phyloP scores from a whole-genome alignment of 306 rosid genomes.

The Citrullus colocynthis region DNA sequence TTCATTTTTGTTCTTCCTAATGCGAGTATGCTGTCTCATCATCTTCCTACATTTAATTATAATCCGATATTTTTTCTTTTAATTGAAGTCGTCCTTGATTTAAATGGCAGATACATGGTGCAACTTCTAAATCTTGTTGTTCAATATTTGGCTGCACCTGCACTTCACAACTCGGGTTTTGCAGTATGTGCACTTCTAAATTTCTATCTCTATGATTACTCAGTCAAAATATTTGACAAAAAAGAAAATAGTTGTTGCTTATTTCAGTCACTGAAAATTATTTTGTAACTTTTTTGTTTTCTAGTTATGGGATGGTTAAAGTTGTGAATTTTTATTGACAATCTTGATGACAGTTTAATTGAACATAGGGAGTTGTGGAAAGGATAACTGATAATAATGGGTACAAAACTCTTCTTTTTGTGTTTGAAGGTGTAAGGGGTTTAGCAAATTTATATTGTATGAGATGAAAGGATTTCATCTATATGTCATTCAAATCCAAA shows the following conservation, averaged over 20 bases:
- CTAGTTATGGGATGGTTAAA: neutral
- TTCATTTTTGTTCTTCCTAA: conserved; percentile 10
- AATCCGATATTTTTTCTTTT: conserved; percentile 2
- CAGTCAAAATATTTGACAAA: neutral
- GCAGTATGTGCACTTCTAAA: conserved; percentile 49
- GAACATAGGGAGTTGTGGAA: neutral
- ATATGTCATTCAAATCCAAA: neutral
- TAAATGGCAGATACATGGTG: conserved; percentile 75
- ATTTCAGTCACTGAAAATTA: neutral
- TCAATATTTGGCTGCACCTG: conserved; percentile 85
- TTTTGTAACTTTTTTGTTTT: neutral
- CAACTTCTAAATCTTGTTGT: conserved; percentile 85
- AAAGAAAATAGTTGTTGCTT: neutral
- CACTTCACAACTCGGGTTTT: conserved; percentile 95
- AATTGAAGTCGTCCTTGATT: conserved; percentile 13
- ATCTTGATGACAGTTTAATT: neutral
- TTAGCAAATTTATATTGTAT: neutral
- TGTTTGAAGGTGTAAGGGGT: neutral
- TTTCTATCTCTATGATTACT: conserved; percentile 10
- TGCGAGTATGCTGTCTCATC: neutral
- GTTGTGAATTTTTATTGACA: neutral
- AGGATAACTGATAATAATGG: neutral
- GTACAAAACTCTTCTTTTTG: neutral
- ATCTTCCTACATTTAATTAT: neutral
- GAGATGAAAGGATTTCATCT: neutral